These are phyloP conservation scores for Trichosanthes cucumerina DNA, from an alignment of 306 rosid species.

Conservation along the genomic window DNA sequence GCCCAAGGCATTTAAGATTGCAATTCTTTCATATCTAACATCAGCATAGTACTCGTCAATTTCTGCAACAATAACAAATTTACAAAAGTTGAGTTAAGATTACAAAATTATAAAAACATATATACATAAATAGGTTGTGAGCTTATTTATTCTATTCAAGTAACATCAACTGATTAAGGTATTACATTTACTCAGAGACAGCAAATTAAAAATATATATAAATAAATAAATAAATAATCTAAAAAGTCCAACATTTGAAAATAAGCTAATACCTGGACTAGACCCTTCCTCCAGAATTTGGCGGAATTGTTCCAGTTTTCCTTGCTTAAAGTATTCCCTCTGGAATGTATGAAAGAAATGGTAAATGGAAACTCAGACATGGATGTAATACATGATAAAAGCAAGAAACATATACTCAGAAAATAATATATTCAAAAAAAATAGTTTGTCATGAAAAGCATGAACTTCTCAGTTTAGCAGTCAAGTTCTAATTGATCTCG, in stretches of 20 bases:
- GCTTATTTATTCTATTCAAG: background rate
- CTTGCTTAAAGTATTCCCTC: conserved; percentile 98
- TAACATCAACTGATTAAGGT: background rate
- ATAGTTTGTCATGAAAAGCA: background rate
- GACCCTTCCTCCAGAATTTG: conserved; percentile 97
- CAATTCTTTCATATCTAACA: conserved; percentile 94
- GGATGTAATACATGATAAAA: background rate
- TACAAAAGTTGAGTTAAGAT: background rate
- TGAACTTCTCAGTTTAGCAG: background rate
- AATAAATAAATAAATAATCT: background rate
- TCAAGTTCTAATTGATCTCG: background rate
- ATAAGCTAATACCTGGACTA: conserved; percentile 59
- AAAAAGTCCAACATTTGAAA: conserved; percentile 3
- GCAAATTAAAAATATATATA: background rate
- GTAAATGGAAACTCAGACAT: background rate
- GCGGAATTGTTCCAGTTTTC: conserved; percentile 79
- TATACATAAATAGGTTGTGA: background rate
- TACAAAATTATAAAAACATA: background rate
- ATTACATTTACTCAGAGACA: background rate
- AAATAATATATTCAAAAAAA: background rate
- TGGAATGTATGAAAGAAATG: conserved; percentile 21
- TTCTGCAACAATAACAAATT: conserved; percentile 35
- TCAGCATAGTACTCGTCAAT: conserved; percentile 97
- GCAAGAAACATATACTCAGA: background rate
- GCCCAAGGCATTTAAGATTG: conserved; percentile 91